Conservation (phyloP, 805 yeast genomes). For the Nakazawaea wickerhamii region DNA sequence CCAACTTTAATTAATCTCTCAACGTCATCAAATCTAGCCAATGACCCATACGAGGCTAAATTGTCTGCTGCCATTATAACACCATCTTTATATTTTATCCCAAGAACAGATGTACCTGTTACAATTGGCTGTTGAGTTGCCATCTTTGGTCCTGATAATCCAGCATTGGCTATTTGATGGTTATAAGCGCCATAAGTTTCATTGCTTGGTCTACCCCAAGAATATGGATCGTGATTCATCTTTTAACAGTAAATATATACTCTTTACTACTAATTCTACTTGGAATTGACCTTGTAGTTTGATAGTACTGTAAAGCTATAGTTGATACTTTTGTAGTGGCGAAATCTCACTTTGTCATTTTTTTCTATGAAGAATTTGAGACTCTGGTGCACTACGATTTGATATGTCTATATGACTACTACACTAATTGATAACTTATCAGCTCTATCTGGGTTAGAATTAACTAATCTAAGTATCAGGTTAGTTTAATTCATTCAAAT, state of each 20-base stretch:
- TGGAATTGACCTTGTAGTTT: too few relatives aligned
- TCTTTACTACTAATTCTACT: too few relatives aligned
- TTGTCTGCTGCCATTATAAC: slow-evolving; percentile 94
- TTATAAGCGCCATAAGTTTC: slow-evolving; percentile 79
- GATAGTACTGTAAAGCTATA: too few relatives aligned
- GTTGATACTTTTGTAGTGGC: too few relatives aligned
- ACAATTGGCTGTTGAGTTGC: slow-evolving; percentile 93
- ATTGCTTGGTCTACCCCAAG: slow-evolving; percentile 94
- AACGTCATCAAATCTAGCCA: slow-evolving; percentile 77
- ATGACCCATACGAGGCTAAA: slow-evolving; percentile 88
- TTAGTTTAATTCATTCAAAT: too few relatives aligned
- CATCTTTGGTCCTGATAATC: slow-evolving; percentile 47
- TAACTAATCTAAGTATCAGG: too few relatives aligned
- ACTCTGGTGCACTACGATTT: too few relatives aligned
- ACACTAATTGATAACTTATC: too few relatives aligned
- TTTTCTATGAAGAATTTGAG: too few relatives aligned
- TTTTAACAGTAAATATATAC: neutral
- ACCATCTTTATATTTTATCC: slow-evolving; percentile 85
- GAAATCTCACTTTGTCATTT: too few relatives aligned
- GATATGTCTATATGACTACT: too few relatives aligned
- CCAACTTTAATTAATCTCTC: slow-evolving; percentile 88
- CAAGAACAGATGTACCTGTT: slow-evolving; percentile 94
- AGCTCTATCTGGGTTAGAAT: too few relatives aligned
- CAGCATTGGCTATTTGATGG: slow-evolving; percentile 63
- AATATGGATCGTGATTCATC: slow-evolving; percentile 93